Base-by-base conservation (phyloP, 2,329 filamentous ascomycete species). In the Calonectria hawksworthii region DNA sequence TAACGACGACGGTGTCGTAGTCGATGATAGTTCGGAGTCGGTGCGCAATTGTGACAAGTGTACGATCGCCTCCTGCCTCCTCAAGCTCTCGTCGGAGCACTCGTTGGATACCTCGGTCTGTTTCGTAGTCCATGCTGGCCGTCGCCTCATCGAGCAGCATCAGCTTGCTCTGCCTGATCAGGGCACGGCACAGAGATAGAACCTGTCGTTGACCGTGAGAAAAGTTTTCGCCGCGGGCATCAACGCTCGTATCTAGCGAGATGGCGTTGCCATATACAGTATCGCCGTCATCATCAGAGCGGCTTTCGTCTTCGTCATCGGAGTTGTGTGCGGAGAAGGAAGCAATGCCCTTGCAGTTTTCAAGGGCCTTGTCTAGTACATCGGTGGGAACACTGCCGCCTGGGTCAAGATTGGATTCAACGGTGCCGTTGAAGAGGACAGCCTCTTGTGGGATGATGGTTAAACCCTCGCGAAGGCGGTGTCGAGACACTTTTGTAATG, bases 401-500 rank as follows among this genome's bases (percentile, higher is more conserved):
- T 0, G 93, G 91, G 81, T 95, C 93, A 18, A 95, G 88, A 79
- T 95, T 91, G 18, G 87, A 88, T 61, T 84, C 83, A 14, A 91
- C 86, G 14, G 86, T 87, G 28, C 89, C 90, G 74, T 88, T 89
- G 80, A 91, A 91, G 10, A 92, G 83, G 23, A 90, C 89, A 0
- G 91, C 88, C 76, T 92, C 91, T 77, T 92, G 90, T 0, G 91
- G 89, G 23, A 92, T 92, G 52, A 92, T 89, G 3, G 89, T 91
- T 23, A 92, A 86, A 64, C 87, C 88, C 76, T 89, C 88, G 16
- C 90, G 88, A 41, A 92, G 87, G 32, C 85, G 86, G 61, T 85
- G 85, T 6, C 90, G 86, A 3, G 87, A 86, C 28, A 92, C 84
- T 51, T 85, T 86, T n/a, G 86, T 88, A 71, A 92, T 90, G 71